Evolutionary conservation across 192 early-diverging fungal species (phyloP).

Genomic region (Funneliformis geosporum): DNA sequence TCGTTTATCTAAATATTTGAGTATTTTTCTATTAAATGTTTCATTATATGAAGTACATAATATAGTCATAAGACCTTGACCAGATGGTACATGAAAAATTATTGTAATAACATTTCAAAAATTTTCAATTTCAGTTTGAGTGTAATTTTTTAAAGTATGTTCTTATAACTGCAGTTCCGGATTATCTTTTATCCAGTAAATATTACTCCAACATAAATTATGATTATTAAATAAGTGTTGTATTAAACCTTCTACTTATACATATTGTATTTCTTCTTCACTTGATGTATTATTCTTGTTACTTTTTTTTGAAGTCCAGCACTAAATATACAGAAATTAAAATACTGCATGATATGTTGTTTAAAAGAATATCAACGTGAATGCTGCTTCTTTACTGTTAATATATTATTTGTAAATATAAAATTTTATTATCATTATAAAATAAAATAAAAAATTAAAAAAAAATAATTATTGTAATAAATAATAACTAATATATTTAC

Average conservation of each 20-base stretch:
- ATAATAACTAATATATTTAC: neutral
- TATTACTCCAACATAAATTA: neutral
- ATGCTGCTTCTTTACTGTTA: neutral
- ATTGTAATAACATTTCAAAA: neutral
- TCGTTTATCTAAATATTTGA: neutral
- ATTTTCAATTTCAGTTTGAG: neutral
- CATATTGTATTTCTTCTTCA: neutral
- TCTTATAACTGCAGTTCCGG: neutral
- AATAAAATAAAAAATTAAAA: neutral
- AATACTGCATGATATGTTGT: too few species aligned
- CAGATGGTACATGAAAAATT: neutral
- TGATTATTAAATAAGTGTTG: neutral
- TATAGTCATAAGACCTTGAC: neutral
- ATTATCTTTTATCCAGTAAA: slow-evolving; percentile 13
- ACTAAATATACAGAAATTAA: neutral
- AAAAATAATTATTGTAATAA: neutral
- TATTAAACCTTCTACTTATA: slow-evolving; percentile 6
- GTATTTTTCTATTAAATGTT: neutral
- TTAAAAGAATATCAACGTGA: neutral
- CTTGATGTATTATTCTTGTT: neutral
- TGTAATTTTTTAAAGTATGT: neutral
- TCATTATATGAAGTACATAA: neutral
- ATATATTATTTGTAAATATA: neutral
- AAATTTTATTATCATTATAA: neutral
- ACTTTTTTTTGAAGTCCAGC: neutral